Base-by-base conservation (phyloP, 2,329 filamentous ascomycete genomes). In the Penicillium sumatraense region DNA sequence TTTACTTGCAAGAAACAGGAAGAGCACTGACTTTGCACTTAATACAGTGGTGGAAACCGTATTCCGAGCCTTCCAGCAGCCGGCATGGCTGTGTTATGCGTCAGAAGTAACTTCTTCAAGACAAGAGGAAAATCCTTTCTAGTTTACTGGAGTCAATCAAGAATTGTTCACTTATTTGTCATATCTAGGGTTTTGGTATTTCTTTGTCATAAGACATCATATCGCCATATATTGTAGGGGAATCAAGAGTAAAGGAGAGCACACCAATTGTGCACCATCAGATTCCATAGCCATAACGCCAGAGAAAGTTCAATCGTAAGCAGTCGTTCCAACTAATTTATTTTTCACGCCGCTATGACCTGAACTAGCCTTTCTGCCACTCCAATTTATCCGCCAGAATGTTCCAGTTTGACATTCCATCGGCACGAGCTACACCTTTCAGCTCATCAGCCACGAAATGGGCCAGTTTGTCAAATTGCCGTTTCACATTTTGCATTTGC, bases 371-470 rank as follows among this genome's bases (percentile, higher is more conserved):
- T 44, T 58, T 56, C 49, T 72, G 70, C 74, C 74, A 77, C 48
- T 93, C 89, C 41, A 96, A 73, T 78, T 89, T 89, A 72, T 96
- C 91, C 0, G 89, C 91, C 57, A 96, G 71, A 56, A 89, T 85
- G 72, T 95, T 90, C 89, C 92, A 93, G 69, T 87, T 83, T 68
- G 66, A 81, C 74, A 90, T 86, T 24, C 86, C 86, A 45, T 89
- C 88, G 29, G 88, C 89, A 63, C 92, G 83, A 47, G 90, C 87
- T 9, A 95, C 85, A 9, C 89, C 88, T 51, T 88, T 84, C 59
- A 97, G 70, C 0, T 90, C 91, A 47, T 87, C 86, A 2, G 82
- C 82, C 13, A 95, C 80, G 70, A 96, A 96, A 0, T 82, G 78
- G 24, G 92, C 67, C 45, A 89, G 78, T 40, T 82, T 81, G 52